These are phyloP conservation scores for Acanthochlamys bracteata DNA, from an alignment of 106 monocot genomes.

Conservation along the genomic window DNA sequence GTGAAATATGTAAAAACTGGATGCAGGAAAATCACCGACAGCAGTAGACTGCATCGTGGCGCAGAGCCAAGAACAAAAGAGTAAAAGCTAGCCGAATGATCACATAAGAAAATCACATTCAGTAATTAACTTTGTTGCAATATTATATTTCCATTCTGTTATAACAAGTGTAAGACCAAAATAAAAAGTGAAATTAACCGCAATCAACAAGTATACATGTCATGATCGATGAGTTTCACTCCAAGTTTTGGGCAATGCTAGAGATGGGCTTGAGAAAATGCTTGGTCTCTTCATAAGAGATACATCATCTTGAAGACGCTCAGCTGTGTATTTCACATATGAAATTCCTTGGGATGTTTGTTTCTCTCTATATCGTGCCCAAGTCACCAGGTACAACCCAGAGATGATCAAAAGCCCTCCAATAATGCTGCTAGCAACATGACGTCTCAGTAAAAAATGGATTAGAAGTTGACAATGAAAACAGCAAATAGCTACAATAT, in stretches of 20 bases:
- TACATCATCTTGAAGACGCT: slow-evolving; percentile 18
- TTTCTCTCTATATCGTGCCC: slow-evolving; percentile 60
- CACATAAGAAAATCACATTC: too few relatives aligned
- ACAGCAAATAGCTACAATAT: too few relatives aligned
- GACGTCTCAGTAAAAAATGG: slow-evolving; percentile 34
- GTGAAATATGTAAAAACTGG: too few relatives aligned
- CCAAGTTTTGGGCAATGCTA: slow-evolving; percentile 27
- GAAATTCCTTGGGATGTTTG: slow-evolving; percentile 11
- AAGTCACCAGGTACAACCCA: slow-evolving; percentile 73
- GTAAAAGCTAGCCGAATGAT: too few relatives aligned
- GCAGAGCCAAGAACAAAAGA: too few relatives aligned
- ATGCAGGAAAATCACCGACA: too few relatives aligned
- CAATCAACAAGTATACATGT: slow-evolving; percentile 1
- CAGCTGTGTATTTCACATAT: slow-evolving; percentile 19
- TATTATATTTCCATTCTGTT: too few relatives aligned
- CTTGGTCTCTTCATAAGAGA: slow-evolving; percentile 36
- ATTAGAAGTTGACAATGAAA: too few relatives aligned
- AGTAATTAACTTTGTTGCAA: too few relatives aligned
- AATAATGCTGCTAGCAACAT: slow-evolving; percentile 50
- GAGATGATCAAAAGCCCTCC: slow-evolving; percentile 56
- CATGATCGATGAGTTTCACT: slow-evolving; percentile 36
- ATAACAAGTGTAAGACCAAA: too few relatives aligned
- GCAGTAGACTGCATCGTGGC: too few relatives aligned
- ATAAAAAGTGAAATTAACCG: too few relatives aligned
- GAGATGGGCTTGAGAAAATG: slow-evolving; percentile 16